Evolutionary conservation across 73 alveolate species (phyloP).

Genomic region (Blepharisma japonicum): DNA sequence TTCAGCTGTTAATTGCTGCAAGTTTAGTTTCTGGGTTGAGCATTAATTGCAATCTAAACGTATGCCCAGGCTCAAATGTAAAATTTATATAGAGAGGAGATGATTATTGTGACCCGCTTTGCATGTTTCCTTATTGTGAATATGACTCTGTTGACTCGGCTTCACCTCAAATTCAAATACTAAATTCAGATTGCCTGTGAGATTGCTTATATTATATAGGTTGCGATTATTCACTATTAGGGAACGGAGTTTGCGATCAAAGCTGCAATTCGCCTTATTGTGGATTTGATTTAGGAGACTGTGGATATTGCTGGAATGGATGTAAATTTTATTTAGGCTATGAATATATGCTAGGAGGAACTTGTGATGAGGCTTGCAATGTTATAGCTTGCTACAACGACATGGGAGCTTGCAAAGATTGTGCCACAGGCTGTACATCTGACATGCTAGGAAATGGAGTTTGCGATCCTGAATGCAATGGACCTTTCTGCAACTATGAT

Average conservation of each 20-base stretch:
- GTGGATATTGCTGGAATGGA: background rate
- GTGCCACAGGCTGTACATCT: background rate
- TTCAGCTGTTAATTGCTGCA: no score
- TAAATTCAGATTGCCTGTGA: no score
- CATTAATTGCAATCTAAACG: no score
- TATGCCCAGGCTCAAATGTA: no score
- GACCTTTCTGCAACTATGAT: background rate
- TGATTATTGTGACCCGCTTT: background rate
- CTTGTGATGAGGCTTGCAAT: background rate
- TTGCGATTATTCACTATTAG: background rate
- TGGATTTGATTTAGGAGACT: background rate
- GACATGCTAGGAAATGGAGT: background rate
- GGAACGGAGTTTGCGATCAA: background rate
- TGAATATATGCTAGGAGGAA: background rate
- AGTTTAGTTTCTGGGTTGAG: no score
- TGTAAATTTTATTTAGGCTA: background rate
- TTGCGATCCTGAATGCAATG: background rate
- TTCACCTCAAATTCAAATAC: no score
- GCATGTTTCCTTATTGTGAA: constrained; percentile 13
- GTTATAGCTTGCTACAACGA: background rate
- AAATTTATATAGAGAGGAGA: background rate
- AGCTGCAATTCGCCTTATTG: background rate
- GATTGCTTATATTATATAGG: no score
- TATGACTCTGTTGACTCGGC: background rate
- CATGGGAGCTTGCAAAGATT: background rate